A percentile compares a stretch with the other conserved stretches of the same genome.
Evolutionary conservation across 2,329 filamentous ascomycete genomes (phyloP).

Genomic region (Pseudogymnoascus sp.): DNA sequence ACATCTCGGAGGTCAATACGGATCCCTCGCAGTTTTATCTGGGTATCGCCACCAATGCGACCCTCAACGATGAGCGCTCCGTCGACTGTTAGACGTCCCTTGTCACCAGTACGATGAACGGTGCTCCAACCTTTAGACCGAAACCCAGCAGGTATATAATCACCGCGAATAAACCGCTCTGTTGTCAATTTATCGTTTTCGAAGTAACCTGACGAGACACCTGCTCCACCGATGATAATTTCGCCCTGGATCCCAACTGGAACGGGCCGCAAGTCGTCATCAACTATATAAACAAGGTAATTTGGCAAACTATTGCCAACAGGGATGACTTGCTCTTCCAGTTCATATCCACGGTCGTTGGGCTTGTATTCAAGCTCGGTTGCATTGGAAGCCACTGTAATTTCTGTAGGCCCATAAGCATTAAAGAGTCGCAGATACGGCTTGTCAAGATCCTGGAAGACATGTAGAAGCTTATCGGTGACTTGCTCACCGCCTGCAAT

Average conservation of each 20-base stretch:
- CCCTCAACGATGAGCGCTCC: slow-evolving; percentile 25
- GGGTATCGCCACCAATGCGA: slow-evolving; percentile 27
- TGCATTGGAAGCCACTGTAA: slow-evolving; percentile 13
- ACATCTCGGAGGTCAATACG: slow-evolving; percentile 36
- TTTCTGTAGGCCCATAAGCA: slow-evolving; percentile 13
- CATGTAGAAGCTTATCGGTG: background rate
- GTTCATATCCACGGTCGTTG: background rate
- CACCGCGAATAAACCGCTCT: background rate
- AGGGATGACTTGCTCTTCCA: background rate
- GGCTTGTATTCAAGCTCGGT: slow-evolving; percentile 23
- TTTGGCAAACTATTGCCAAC: slow-evolving; percentile 14
- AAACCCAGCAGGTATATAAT: background rate
- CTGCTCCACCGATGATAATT: slow-evolving; percentile 32
- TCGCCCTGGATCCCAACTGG: slow-evolving; percentile 36
- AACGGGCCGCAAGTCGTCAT: slow-evolving; percentile 28
- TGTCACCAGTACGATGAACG: slow-evolving; percentile 26
- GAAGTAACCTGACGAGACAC: slow-evolving; percentile 30
- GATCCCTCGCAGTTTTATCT: slow-evolving; percentile 31
- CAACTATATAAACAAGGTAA: slow-evolving; percentile 31
- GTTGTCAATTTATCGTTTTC: slow-evolving; percentile 17
- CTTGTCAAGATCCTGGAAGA: background rate
- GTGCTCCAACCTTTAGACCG: background rate
- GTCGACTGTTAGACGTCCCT: slow-evolving; percentile 21
- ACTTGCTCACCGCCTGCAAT: background rate
- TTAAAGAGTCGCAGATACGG: background rate